phyloP scores from a whole-genome alignment of 768 basidiomycete genomes.

The Hydnum rufescens region DNA sequence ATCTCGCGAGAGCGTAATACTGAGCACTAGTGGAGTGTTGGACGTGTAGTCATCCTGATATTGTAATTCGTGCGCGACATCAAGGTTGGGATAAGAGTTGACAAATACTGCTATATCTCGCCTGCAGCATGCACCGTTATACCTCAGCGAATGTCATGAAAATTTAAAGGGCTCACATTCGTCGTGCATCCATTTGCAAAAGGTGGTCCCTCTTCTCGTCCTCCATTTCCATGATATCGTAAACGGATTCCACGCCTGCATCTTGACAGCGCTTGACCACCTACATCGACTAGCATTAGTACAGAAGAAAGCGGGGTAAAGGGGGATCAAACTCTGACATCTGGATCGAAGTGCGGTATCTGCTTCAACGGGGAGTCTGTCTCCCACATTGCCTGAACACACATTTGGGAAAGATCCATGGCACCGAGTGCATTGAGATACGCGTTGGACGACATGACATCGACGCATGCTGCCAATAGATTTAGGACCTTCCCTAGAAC shows the following conservation, averaged over 20 bases:
- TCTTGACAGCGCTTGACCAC: constrained; percentile 70
- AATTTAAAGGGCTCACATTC: constrained; percentile 48
- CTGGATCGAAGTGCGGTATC: constrained; percentile 87
- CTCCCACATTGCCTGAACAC: constrained; percentile 96
- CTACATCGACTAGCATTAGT: constrained; percentile 18
- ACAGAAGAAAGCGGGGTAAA: neutral
- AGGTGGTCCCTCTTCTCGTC: constrained; percentile 69
- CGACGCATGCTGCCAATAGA: constrained; percentile 81
- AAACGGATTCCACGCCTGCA: constrained; percentile 70
- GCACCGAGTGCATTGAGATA: constrained; percentile 88
- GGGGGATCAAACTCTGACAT: constrained; percentile 28
- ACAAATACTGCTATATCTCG: constrained; percentile 88
- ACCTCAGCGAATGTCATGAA: neutral
- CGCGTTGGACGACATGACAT: constrained; percentile 94
- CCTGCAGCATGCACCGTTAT: constrained; percentile 41
- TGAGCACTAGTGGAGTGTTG: constrained; percentile 60
- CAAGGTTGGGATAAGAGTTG: constrained; percentile 93
- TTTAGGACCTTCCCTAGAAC: constrained; percentile 85
- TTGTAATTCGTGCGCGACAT: constrained; percentile 71
- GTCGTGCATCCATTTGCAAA: constrained; percentile 62
- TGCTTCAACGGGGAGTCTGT: constrained; percentile 89
- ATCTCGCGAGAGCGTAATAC: constrained; percentile 64
- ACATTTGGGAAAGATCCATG: constrained; percentile 98
- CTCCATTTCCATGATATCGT: constrained; percentile 98
- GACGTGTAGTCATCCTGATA: constrained; percentile 69